A percentile compares a stretch with the other conserved stretches of the same genome.
phyloP scores from a whole-genome alignment of 2,329 filamentous ascomycete species.

The Pseudogymnoascus sp. region DNA sequence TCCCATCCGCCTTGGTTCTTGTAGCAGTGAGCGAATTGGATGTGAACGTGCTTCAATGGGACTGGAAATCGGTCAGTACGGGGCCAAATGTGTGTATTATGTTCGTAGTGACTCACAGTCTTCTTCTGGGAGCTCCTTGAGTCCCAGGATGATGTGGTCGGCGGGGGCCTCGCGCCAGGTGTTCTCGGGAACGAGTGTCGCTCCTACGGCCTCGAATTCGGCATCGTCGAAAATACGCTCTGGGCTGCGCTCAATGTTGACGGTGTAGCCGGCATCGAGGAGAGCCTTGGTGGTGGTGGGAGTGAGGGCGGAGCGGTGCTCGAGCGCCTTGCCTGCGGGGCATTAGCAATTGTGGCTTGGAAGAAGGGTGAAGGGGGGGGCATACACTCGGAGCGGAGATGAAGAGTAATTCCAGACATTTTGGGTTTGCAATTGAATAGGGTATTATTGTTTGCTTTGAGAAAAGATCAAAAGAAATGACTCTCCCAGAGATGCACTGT shows the following conservation, averaged over 20 bases:
- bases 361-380: conserved; percentile 14
- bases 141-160: conserved; percentile 63
- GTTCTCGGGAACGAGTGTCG: conserved; percentile 55
- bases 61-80: conserved; percentile 27
- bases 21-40: conserved; percentile 67
- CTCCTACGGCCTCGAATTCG: conserved; percentile 56
- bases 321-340: conserved; percentile 32
- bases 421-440: conserved; percentile 11
- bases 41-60: conserved; percentile 63
- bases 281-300: conserved; percentile 43
- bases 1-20: conserved; percentile 75
- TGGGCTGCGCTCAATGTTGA: conserved; percentile 60
- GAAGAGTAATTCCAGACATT: conserved; percentile 29
- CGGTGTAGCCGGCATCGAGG: conserved; percentile 59
- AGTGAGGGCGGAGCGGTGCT: conserved; percentile 33
- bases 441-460: conserved; percentile 14
- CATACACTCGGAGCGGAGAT: conserved; percentile 34
- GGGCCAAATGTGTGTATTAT: conserved; percentile 10
- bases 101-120: conserved; percentile 38
- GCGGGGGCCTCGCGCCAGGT: conserved; percentile 59
- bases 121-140: conserved; percentile 72
- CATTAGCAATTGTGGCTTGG: conserved; percentile 9
- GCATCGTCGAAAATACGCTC: conserved; percentile 56
- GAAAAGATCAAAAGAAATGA: conserved; percentile 12
- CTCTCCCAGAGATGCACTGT: conserved; percentile 8